Conservation (phyloP, 306 rosid species). For the Casuarina glauca region DNA sequence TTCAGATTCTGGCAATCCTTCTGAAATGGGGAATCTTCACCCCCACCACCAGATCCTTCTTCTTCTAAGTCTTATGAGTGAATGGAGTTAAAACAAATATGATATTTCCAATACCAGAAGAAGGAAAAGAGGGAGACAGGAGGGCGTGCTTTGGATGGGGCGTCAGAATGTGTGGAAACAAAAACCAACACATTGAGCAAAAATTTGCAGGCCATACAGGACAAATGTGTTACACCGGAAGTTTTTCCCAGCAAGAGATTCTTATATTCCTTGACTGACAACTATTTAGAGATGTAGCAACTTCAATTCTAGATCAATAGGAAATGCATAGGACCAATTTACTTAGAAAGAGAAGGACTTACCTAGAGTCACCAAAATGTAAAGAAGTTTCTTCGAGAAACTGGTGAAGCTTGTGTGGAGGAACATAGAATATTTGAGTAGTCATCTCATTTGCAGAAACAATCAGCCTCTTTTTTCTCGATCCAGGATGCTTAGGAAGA, state of each 20-base stretch:
- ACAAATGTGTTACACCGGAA: background rate
- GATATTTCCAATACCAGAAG: too few species aligned
- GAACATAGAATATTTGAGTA: slow-evolving; percentile 88
- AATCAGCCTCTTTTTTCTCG: slow-evolving; percentile 75
- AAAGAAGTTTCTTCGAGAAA: slow-evolving; percentile 74
- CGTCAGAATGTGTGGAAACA: background rate
- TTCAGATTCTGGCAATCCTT: too few species aligned
- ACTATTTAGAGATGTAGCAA: background rate
- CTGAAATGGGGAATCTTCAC: too few species aligned
- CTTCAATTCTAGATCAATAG: background rate
- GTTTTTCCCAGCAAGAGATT: background rate
- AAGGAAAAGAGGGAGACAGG: background rate
- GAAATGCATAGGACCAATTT: background rate
- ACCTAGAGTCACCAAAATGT: slow-evolving; percentile 76
- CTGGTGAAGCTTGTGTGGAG: slow-evolving; percentile 88
- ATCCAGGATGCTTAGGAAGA: slow-evolving; percentile 72
- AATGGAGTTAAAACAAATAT: too few species aligned
- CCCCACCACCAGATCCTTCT: too few species aligned
- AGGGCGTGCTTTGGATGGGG: too few species aligned
- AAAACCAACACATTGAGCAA: background rate
- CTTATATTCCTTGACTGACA: background rate
- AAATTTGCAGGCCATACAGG: background rate
- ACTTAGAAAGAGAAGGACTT: slow-evolving; percentile 7
- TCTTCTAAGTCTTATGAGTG: too few species aligned
- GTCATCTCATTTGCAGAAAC: slow-evolving; percentile 67